Base-by-base conservation (phyloP, 306 rosid species). In the Acacia acuminata region DNA sequence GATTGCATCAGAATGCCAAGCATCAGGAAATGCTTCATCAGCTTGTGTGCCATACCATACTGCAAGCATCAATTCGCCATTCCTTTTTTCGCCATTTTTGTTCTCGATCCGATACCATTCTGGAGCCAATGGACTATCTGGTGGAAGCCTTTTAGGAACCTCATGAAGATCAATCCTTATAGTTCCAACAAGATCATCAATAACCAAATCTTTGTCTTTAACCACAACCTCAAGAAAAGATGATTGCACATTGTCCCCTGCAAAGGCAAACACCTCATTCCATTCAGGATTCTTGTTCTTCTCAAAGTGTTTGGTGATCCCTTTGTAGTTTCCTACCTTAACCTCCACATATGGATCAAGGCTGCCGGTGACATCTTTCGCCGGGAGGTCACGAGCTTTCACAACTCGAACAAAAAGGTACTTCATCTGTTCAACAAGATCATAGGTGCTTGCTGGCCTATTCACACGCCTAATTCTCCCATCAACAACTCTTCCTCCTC, bases 31-130 rank as follows among this genome's bases (percentile, higher is more conserved):
- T 68, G 99, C 94, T 80, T 96, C 99, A 69, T 96, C 99, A 67
- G 96, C 99, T 82, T 96, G 99, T 68, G 99, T 91, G 61, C 99
- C 99, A n/a, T 2, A 19, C 99, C 99, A 96, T 45, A 96, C 97
- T 66, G 99, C 98, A 87, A 96, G 94, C 99, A 96, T 96, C 70
- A 96, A 71, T 84, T 96, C 98, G 36, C 99, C 99, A 32, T 80
- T 77, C 79, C 75, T 88, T 85, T 69, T 92, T 30, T 87, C 90
- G 32, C 96, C 90, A 9, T 73, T 90, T 89, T 88, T 92, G 76
- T 89, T 81, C 55, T 80, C 92, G 16, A 96, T 89, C 43, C 94
- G 67, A 71, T 96, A 92, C 99, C 99, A 96, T 83, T 96, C 89
- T 6, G 99, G 94, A 84, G 99, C 99, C 92, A 96, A 78, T 22